Percentiles rank a stretch among this genome's conserved stretches.
Conservation (phyloP, 73 alveolate species). For the Paramecium primaurelia region DNA sequence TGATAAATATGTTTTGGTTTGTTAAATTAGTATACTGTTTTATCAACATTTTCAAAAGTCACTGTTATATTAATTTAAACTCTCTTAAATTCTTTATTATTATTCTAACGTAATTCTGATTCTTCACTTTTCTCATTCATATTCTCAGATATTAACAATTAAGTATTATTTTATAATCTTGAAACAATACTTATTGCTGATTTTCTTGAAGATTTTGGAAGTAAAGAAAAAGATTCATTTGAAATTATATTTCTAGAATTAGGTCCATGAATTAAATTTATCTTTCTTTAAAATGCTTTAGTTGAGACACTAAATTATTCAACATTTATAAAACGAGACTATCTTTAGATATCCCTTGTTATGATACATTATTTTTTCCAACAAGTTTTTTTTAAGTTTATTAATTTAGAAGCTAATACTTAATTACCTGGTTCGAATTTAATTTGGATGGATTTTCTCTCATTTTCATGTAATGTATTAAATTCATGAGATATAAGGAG, state of each 20-base stretch:
- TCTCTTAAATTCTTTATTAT: neutral
- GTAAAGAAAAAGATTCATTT: neutral
- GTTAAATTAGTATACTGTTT: neutral
- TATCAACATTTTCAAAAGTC: neutral
- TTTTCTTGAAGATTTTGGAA: neutral
- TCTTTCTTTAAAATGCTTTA: neutral
- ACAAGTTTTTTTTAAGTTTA: neutral
- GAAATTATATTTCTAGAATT: neutral
- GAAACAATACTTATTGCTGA: neutral
- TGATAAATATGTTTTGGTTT: neutral
- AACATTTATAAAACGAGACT: neutral
- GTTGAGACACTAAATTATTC: neutral
- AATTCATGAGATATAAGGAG: neutral
- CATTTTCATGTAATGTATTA: neutral
- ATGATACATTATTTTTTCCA: neutral
- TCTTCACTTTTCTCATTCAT: neutral
- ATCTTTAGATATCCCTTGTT: neutral
- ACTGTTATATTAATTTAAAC: neutral
- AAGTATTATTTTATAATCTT: neutral
- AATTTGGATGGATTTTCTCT: neutral
- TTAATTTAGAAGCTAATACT: neutral
- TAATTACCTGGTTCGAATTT: constrained; percentile 8
- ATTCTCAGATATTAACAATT: neutral
- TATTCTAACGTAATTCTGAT: neutral
- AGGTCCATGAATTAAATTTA: neutral